Evolutionary conservation across 2,329 filamentous ascomycete genomes (phyloP), one percentile per base, ranked within the genome.

Genomic region (Diplodia intermedia): DNA sequence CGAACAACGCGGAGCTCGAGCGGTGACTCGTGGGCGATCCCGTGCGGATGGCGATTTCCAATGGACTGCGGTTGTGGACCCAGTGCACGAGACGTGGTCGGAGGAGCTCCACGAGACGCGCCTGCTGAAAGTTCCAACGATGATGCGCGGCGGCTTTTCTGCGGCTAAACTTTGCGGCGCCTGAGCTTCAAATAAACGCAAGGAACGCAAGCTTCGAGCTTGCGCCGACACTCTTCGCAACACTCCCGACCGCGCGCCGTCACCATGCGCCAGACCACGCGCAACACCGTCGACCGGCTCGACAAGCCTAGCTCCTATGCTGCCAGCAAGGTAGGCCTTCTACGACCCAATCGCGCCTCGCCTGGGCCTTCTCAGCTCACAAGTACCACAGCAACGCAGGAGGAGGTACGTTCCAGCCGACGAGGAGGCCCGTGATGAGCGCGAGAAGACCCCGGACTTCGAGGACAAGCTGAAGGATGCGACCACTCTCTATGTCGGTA

Each of bases 271-370:
- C 76, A 79, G 68, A 79, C 78, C 53, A 76, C 81, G 70, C 83
- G 87, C 76, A 89, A 86, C 78, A 98, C 95, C 7, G 91, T 98
- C 71, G 94, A 98, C 62, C 87, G 95, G 70, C 88, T 99, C 71
- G 95, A 99, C 81, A 91, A 90, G 81, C 94, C 95, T 20, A 98
- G 94, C 79, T 94, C 94, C 74, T 99, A 99, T 83, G 97, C 94
- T 76, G 86, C 89, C 71, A 90, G 86, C 82, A 91, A 91, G 83
- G 94, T 96, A 82, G 18, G 50, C 38, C 20, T 2, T 49, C 23
- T 29, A 12, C 47, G 43, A 31, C 26, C 20, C 60, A 70, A 77
- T 71, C 71, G 68, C n/a, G 31, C 47, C 60, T 38, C 18, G 47
- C 31, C 18, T 9, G 11, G 33, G n/a, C 9, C 40, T 18, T 38